Base-by-base conservation (phyloP, 345 rosid species). In the Lumnitzera littorea region DNA sequence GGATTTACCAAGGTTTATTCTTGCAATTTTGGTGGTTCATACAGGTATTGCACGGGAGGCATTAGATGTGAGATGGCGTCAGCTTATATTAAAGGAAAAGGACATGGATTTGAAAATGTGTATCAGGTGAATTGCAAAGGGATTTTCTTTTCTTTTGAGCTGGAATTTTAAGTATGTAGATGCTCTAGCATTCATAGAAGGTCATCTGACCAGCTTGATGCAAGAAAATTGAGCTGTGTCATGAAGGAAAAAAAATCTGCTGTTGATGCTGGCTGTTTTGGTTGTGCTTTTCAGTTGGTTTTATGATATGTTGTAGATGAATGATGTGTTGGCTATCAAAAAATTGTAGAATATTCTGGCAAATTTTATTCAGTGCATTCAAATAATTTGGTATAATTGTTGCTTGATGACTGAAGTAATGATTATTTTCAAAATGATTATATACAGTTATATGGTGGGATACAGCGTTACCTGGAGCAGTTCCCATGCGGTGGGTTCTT, bases 21-120 rank as follows among this genome's bases (percentile, higher is more conserved):
- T 61, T 57, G 46, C 27, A 27, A 7, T 56, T 20, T 17, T 63
- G 20, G 62, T 24, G 27, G 54, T 27, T 54, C 29, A 58, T 74
- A 24, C 60, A 90, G 99, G 99, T 94, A 90, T 75, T 94, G 99
- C 77, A 89, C 98, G 16, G 97, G 96, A 51, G 98, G 98, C 59
- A 92, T 92, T 68, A 79, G 98, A 68, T 92, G 98, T 80, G 98
- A 92, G 86, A 87, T 89, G 91, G 98, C 97, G 24, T 94, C 95
- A 15, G 96, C 99, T 15, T 94, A 90, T 75, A 81, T 90, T 51
- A 80, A 80, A 78, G 85, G 90, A 48, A 94, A 92, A 80, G 99
- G 97, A 63, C 62, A 70, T 24, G 91, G 96, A 48, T 88, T 94
- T 83, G 95, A 90, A 67, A 86, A 88, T 56, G 88, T 87, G 2